Evolutionary conservation across 2,329 filamentous ascomycete species (phyloP), one percentile per base, ranked within the genome.

Genomic region (Arthrobotrys conoides): DNA sequence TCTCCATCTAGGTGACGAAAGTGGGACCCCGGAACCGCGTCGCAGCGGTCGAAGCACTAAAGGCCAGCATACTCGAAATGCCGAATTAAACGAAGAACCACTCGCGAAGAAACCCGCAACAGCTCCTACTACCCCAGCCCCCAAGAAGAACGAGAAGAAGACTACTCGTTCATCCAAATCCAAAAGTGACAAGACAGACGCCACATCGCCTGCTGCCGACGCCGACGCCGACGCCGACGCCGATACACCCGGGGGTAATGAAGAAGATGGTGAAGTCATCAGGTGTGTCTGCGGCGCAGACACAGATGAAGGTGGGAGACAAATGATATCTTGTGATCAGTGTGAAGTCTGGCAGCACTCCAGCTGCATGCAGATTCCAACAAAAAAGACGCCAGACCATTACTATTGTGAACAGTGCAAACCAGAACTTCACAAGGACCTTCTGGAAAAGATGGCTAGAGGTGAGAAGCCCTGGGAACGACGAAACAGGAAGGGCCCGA

Each of bases 291-390:
- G 95, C 83, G 95, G 96, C 81, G 91, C 93, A 76, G 92, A 94
- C 81, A 92, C 94, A 77, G 93, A 95, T 81, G 93, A 96, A 81
- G 91, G 93, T 14, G 93, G 92, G 81, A 91, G 96, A 82, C 91
- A 94, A 66, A 98, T 97, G 94, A 97, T 99, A 82, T 93, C 92
- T 79, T 99, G 96, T 86, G 96, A 99, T 84, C 90, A 89, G 57
- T 99, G 96, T 85, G 90, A 90, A 61, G 95, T 92, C 49, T 99
- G 96, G 96, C 96, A 99, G 85, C 96, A 99, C 85, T 97, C 97
- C 83, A 91, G 96, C 80, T 99, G 96, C 84, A 93, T 99, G 87
- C 93, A 93, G 67, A 89, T 97, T 82, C 90, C 91, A 57, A 82
- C 82, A 65, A 84, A 94, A 76, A 90, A 94, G 82, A 88, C 93